These are phyloP conservation scores for Viridothelium virens DNA, from an alignment of 495 filamentous ascomycete genomes.

Conservation along the genomic window DNA sequence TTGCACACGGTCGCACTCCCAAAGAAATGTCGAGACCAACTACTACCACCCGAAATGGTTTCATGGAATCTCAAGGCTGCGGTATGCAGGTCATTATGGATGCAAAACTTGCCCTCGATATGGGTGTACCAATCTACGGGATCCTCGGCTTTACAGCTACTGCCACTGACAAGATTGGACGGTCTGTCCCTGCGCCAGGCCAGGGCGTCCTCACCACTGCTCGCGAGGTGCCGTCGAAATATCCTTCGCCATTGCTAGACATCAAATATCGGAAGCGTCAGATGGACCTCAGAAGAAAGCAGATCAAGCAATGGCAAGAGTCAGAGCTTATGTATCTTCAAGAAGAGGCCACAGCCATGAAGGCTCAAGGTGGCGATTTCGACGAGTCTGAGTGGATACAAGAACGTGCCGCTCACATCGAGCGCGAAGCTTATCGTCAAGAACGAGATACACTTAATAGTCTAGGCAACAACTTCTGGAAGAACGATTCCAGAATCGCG, in stretches of 20 bases:
- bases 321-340: constrained; percentile 87
- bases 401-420: constrained; percentile 76
- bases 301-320: constrained; percentile 94
- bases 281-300: constrained; percentile 80
- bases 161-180: constrained; percentile 98
- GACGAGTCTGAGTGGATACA: constrained; percentile 77
- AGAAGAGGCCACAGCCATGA: constrained; percentile 85
- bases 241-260: constrained; percentile 88
- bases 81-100: constrained; percentile 99
- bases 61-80: constrained; percentile 99
- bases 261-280: constrained; percentile 95
- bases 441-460: constrained; percentile 85
- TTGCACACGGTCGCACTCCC: constrained; percentile 89
- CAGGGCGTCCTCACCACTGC: constrained; percentile 97
- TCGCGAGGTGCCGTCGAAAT: constrained; percentile 80
- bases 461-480: constrained; percentile 98
- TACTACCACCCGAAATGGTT: constrained; percentile 91
- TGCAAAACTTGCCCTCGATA: constrained; percentile 88
- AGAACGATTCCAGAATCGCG: constrained; percentile 84
- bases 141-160: constrained; percentile 89
- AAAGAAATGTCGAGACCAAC: constrained; percentile 97
- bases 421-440: constrained; percentile 80
- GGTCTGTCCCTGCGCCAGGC: constrained; percentile 90
- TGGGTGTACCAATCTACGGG: constrained; percentile 97
- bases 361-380: constrained; percentile 63